Conservation (phyloP, 768 basidiomycete species). For the Sutorius australiensis region DNA sequence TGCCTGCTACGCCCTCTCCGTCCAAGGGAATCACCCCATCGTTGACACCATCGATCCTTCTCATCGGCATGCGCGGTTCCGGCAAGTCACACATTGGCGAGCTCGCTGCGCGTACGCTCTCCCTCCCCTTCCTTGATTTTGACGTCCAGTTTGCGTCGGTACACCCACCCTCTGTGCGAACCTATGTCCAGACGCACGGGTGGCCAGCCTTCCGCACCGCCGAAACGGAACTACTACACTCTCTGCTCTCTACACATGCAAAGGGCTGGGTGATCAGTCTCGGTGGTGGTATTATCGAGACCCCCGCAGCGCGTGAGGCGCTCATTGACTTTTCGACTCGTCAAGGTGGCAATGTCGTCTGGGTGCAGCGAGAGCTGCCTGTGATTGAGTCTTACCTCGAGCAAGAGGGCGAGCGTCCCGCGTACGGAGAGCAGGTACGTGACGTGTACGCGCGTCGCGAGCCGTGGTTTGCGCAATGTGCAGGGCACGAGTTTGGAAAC, state of each 20-base stretch:
- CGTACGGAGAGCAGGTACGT: slow-evolving; percentile 82
- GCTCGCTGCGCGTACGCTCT: slow-evolving; percentile 68
- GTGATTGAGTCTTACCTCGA: slow-evolving; percentile 81
- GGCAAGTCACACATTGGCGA: slow-evolving; percentile 89
- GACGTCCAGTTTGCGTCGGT: slow-evolving; percentile 73
- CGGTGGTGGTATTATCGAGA: slow-evolving; percentile 94
- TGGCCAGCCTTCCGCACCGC: slow-evolving; percentile 88
- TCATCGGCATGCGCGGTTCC: slow-evolving; percentile 96
- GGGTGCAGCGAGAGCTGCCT: slow-evolving; percentile 74
- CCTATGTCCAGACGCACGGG: slow-evolving; percentile 77
- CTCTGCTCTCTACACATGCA: slow-evolving; percentile 56
- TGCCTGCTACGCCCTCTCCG: slow-evolving; percentile 38
- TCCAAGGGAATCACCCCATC: slow-evolving; percentile 21
- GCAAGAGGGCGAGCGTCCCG: slow-evolving; percentile 73
- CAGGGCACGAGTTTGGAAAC: slow-evolving; percentile 82
- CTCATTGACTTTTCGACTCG: slow-evolving; percentile 60
- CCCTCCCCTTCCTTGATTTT: slow-evolving; percentile 79
- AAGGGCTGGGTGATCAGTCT: slow-evolving; percentile 77
- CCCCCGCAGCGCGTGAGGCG: slow-evolving; percentile 64
- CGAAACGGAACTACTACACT: slow-evolving; percentile 65
- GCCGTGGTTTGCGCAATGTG: slow-evolving; percentile 84
- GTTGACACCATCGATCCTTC: slow-evolving; percentile 57
- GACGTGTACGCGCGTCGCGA: slow-evolving; percentile 80
- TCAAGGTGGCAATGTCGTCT: slow-evolving; percentile 68
- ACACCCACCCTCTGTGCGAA: slow-evolving; percentile 56